phyloP scores from a whole-genome alignment of 768 basidiomycete species.

The Filobasidium wieringae region DNA sequence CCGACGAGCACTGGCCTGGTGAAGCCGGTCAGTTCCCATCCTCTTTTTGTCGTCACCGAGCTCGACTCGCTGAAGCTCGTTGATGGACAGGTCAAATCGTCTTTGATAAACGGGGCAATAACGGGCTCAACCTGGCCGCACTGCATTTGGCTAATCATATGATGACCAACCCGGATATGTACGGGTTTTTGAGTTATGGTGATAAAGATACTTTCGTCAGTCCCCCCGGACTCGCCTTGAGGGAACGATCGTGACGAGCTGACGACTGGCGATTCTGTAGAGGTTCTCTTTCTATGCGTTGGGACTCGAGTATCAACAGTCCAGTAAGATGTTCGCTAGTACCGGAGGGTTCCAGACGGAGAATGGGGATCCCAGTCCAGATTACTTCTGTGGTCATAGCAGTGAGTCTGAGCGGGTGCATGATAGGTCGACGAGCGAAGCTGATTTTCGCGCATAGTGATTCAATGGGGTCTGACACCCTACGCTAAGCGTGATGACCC shows the following conservation, averaged over 20 bases:
- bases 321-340: conserved; percentile 30
- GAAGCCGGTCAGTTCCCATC: conserved; percentile 24
- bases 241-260: neutral
- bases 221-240: too few species aligned
- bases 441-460: neutral
- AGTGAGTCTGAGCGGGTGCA: conserved; percentile 12
- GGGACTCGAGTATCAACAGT: conserved; percentile 34
- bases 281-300: conserved; percentile 41
- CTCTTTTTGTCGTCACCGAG: too few species aligned
- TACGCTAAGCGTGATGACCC: conserved; percentile 18
- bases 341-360: conserved; percentile 33
- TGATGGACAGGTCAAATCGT: conserved; percentile 34
- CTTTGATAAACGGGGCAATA: conserved; percentile 41
- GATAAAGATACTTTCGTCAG: conserved; percentile 41
- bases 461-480: conserved; percentile 31
- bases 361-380: conserved; percentile 21
- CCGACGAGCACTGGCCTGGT: conserved; percentile 40
- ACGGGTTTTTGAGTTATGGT: conserved; percentile 31
- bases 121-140: conserved; percentile 42
- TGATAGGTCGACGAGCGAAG: neutral
- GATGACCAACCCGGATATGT: conserved; percentile 31
- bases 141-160: conserved; percentile 39
- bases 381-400: conserved; percentile 38
- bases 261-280: conserved; percentile 3
- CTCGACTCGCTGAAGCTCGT: neutral